Evolutionary conservation across 1,284 basidiomycete genomes (phyloP), one percentile per base, ranked within the genome.

Genomic region (Malassezia arunalokei): DNA sequence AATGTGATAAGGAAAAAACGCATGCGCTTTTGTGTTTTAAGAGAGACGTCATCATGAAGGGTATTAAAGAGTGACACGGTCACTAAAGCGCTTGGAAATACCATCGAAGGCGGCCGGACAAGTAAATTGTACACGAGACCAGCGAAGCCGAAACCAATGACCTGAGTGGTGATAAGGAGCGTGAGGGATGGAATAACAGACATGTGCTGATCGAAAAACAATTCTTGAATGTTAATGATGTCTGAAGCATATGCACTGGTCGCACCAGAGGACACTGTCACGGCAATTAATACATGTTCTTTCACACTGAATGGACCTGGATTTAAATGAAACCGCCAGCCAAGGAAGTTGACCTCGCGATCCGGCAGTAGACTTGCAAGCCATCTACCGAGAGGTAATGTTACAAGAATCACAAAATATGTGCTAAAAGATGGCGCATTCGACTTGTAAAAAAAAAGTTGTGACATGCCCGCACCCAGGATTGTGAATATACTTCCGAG

Each of bases 351-450:
- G 12, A 76, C 48, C 8, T 74, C 58, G 5, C 71, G 37, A 28
- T 63, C 60, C 2, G 70, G 67, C 8, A 70, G 40, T 0, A 56
- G 53, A 27, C 73, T 66, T 1, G 75, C 74, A 1, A 76, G 60
- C 57, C 66, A 73, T 38, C 69, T 71, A 0, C 77, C 78, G 4
- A 79, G 63, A 0, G 77, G 77, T 29, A 77, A 75, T 14, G 71
- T 68, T 39, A 75, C 60, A 17, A 80, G 71, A 44, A 80, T 77
- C 57, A 80, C 77, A 66, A 80, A 79, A 71, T 79, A 80, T 20
- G 70, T 71, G 32, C 76, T 77, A 66, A 79, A 79, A 1, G 70
- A 71, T 0, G 78, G 78, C 29, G 57, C 47, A 32, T 61, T 63
- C 14, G 59, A 70, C 52, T 68, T 68, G 63, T 67, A 70, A 56